Evolutionary conservation across 345 rosid genomes (phyloP).

Genomic region (Trapa incisa): DNA sequence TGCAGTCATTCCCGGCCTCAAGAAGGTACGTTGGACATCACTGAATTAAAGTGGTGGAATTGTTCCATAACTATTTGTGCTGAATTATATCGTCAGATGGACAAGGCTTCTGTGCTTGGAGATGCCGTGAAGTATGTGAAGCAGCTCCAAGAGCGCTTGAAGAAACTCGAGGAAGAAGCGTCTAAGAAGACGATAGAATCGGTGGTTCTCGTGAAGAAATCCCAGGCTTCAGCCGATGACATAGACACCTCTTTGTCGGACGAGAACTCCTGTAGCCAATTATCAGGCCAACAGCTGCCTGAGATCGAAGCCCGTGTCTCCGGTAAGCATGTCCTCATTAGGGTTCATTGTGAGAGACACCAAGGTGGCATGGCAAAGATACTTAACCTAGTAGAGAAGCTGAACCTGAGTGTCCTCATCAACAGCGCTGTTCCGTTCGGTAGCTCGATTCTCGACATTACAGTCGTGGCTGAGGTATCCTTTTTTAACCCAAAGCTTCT

Average conservation of each 20-base stretch:
- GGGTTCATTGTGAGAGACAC: slow-evolving; percentile 9
- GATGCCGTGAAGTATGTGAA: slow-evolving; percentile 52
- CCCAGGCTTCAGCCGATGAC: slow-evolving; percentile 25
- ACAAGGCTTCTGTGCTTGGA: slow-evolving; percentile 60
- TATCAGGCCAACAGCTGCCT: slow-evolving; percentile 6
- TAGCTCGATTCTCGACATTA: slow-evolving; percentile 8
- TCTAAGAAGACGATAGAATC: slow-evolving; percentile 39
- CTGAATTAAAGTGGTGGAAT: too few relatives aligned
- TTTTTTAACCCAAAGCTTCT: too few relatives aligned
- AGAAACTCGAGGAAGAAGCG: slow-evolving; percentile 36
- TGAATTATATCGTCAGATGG: slow-evolving; percentile 25
- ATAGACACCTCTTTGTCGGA: slow-evolving; percentile 20
- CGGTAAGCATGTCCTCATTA: slow-evolving; percentile 7
- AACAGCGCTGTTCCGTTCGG: slow-evolving; percentile 12
- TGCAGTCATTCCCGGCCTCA: slow-evolving; percentile 60
- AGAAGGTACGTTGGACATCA: slow-evolving; percentile 29
- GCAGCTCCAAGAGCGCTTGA: slow-evolving; percentile 53
- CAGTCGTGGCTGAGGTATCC: slow-evolving; percentile 12
- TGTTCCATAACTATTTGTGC: too few relatives aligned
- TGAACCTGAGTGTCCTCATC: slow-evolving; percentile 7
- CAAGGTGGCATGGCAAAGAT: slow-evolving; percentile 4
- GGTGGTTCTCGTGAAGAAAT: slow-evolving; percentile 38
- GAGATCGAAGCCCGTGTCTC: slow-evolving; percentile 14
- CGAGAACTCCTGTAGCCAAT: slow-evolving; percentile 16
- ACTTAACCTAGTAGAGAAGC: slow-evolving; percentile 6